Base-by-base conservation (phyloP, 179 eudicot genomes). In the Monotropa hypopitys region DNA sequence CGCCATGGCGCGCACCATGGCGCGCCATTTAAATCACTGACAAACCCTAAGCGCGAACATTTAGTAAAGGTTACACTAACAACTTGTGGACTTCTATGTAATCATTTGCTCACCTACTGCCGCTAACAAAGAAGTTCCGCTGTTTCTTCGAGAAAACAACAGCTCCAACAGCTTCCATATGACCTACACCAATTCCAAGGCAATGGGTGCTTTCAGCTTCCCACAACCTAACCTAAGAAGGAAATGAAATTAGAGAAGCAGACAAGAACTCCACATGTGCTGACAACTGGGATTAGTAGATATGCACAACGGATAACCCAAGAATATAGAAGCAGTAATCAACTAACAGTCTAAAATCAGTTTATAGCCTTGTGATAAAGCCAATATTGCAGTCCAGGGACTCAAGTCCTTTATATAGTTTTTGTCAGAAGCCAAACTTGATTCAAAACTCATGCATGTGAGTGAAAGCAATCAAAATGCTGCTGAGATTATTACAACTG, bases 81-180 rank as follows among this genome's bases (percentile, higher is more conserved):
- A 45, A 59, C 32, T 42, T 4, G 51, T 23, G 33, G 46, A 54
- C 57, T 61, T 30, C 50, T 32, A 35, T 26, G 28, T 50, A 79
- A 67, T 73, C 80, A 16, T 16, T 47, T 47, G 51, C 51, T 82
- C 81, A 94, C 98, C 97, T 93, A 77, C 99, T 93, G 69, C 95
- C 99, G 67, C 99, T 95, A 74, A 95, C 94, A 81, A 93, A 84
- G 72, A 95, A 95, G 85, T 89, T 84, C 3, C 83, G 82, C 46
- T 51, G 82, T 79, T 90, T 93, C 87, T 88, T 90, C 28, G 99
- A 90, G 76, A 89, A 91, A 79, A 96, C 91, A 85, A 95, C 94
- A 77, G 98, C 97, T 79, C 96, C 98, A 84, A 95, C 92, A 81
- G 92, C 97, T 73, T 89, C 96, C 88, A 87, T 83, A 82, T 95